A percentile compares a stretch with the other conserved stretches of the same genome.
These are phyloP conservation scores for Tuber aestivum DNA, from an alignment of 495 filamentous ascomycete genomes.

Conservation along the genomic window DNA sequence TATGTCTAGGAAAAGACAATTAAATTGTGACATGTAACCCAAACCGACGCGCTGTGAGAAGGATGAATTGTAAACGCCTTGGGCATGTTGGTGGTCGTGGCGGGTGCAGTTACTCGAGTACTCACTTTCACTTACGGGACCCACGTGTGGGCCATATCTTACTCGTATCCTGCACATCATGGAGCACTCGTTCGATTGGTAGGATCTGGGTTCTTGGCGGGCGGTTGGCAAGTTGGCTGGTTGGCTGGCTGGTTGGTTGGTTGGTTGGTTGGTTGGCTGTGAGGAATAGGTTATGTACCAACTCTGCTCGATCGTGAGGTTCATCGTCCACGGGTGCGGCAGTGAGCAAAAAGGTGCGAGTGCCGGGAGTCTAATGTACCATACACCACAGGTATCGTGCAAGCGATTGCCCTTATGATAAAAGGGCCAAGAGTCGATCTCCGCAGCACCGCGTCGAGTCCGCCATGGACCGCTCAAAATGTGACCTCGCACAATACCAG, in stretches of 20 bases:
- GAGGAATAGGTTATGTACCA: not conserved
- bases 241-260: not conserved
- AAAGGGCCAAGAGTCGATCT: not conserved
- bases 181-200: not conserved
- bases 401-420: not conserved
- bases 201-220: not conserved
- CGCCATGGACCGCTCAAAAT: not conserved
- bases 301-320: not conserved
- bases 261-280: not conserved
- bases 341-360: not conserved
- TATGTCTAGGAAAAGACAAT: not conserved
- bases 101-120: not conserved
- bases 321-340: not conserved
- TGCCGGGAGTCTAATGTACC: too few relatives aligned
- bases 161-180: not conserved
- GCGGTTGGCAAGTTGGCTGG: not conserved
- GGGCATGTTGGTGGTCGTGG: not conserved
- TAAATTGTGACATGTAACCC: not conserved
- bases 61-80: not conserved
- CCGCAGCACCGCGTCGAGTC: not conserved
- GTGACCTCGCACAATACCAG: slow-evolving; percentile 1
- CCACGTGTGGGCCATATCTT: not conserved
- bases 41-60: not conserved
- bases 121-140: not conserved
- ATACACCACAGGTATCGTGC: not conserved